Evolutionary conservation across 495 filamentous ascomycete genomes (phyloP).

Genomic region (Sordaria brevicollis): DNA sequence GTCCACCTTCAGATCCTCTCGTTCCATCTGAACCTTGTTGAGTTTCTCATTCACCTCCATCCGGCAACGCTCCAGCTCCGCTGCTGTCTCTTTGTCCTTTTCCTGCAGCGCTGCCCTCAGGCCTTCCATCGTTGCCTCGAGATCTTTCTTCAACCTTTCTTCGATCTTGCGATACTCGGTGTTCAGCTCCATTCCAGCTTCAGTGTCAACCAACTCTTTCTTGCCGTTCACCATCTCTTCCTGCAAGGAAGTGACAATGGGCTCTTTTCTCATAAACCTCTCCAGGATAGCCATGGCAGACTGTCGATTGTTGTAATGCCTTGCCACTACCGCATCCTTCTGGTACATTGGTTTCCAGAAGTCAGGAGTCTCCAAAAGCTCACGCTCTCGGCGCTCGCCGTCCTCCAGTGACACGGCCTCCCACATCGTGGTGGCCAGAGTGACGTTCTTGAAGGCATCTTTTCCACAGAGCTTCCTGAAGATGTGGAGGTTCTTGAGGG

Average conservation of each 20-base stretch:
- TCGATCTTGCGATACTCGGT: not conserved
- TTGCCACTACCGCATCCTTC: slow-evolving; percentile 14
- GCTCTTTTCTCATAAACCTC: not conserved
- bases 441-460: slow-evolving; percentile 25
- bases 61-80: not conserved
- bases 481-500: slow-evolving; percentile 29
- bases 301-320: slow-evolving; percentile 14
- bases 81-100: not conserved
- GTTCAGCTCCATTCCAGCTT: not conserved
- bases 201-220: not conserved
- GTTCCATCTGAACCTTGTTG: not conserved
- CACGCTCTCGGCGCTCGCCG: slow-evolving; percentile 21
- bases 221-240: not conserved
- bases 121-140: not conserved
- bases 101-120: not conserved
- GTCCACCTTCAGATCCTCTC: not conserved
- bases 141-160: not conserved
- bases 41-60: not conserved
- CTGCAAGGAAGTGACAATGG: not conserved
- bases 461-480: slow-evolving; percentile 36
- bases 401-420: slow-evolving; percentile 12
- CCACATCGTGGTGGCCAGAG: slow-evolving; percentile 39
- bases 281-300: slow-evolving; percentile 9
- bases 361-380: slow-evolving; percentile 21
- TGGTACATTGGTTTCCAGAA: slow-evolving; percentile 32